A percentile compares a stretch with the other conserved stretches of the same genome.
These are phyloP conservation scores for Cercospora sesami DNA, from an alignment of 2,329 filamentous ascomycete genomes.

Conservation along the genomic window DNA sequence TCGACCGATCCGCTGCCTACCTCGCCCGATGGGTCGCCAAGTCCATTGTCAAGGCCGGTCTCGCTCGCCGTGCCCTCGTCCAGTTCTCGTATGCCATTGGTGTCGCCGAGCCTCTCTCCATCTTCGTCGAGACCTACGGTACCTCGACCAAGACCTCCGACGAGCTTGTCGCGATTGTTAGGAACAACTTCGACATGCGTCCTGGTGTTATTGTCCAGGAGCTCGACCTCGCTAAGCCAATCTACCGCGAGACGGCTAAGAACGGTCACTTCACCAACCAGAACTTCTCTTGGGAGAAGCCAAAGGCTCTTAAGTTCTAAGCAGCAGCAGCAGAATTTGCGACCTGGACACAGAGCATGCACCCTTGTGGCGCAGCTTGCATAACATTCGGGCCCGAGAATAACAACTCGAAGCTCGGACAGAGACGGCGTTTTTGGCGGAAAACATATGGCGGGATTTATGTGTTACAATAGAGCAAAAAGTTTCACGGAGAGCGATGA, in stretches of 20 bases:
- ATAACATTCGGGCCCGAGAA: conserved; percentile 16
- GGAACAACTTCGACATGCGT: conserved; percentile 94
- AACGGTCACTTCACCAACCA: conserved; percentile 99
- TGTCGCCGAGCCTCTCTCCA: conserved; percentile 94
- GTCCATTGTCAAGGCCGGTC: conserved; percentile 84
- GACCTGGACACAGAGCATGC: neutral
- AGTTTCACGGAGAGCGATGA: conserved; percentile 31
- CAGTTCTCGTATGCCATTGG: conserved; percentile 99
- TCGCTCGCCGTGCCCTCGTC: conserved; percentile 89
- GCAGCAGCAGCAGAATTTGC: conserved; percentile 21
- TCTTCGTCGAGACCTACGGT: conserved; percentile 97
- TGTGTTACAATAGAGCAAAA: conserved; percentile 23
- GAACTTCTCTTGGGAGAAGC: conserved; percentile 96
- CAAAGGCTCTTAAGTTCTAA: conserved; percentile 92
- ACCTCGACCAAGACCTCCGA: conserved; percentile 86
- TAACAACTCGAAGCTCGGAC: conserved; percentile 2
- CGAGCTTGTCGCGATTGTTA: conserved; percentile 93
- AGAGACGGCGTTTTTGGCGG: conserved; percentile 22
- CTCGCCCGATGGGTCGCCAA: conserved; percentile 98
- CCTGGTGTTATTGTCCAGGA: conserved; percentile 98
- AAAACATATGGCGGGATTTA: conserved; percentile 5
- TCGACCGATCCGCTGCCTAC: conserved; percentile 97
- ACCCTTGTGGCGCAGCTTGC: conserved; percentile 8
- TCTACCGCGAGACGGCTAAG: conserved; percentile 98
- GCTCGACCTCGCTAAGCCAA: conserved; percentile 90